Base-by-base conservation (phyloP, 2,329 filamentous ascomycete genomes). In the Cadophora sp. region DNA sequence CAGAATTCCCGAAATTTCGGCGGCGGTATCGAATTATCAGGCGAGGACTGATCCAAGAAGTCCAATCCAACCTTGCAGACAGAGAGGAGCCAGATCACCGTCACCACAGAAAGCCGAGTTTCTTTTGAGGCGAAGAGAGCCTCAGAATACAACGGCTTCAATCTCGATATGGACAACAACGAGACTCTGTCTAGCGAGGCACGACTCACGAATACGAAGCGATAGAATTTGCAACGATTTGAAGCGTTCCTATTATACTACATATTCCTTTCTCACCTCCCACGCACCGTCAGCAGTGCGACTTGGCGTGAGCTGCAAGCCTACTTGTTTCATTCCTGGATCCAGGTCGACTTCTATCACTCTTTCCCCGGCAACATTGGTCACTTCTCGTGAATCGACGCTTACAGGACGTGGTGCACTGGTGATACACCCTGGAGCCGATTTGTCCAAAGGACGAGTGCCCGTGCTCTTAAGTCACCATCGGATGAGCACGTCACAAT, bases 391-490 rank as follows among this genome's bases (percentile, higher is more conserved):
- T 26, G 29, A 27, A 24, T 62, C 34, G 46, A 62, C 7, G 6
- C 12, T 48, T 11, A 14, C 22, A 5, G 11, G 11, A 24, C 1
- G 40, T 43, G 40, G 40, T 16, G 24, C 6, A 26, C 19, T 24
- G n/a, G 7, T 4, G 4, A 37, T 50, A 60, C 3, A 48, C n/a
- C 8, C 43, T 19, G 68, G 63, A 5, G 60, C 31, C 2, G 62
- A 48, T 4, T 63, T 46, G 27, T 16, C 55, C 80, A 81, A 19
- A 79, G 73, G 22, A 74, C 76, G 3, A 61, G 26, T 12, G 66
- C 64, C 22, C 61, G 50, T 29, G 12, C 22, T 12, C 56, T 56
- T 22, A 70, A 22, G 5, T 14, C 22, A 5, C 12, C 40, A 12
- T 55, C 24, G 1, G 50, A 60, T 14, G 59, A 66, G 29, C 34